Evolutionary conservation across 805 yeast genomes (phyloP), one percentile per base, ranked within the genome.

Genomic region (Yarrowia sp.): DNA sequence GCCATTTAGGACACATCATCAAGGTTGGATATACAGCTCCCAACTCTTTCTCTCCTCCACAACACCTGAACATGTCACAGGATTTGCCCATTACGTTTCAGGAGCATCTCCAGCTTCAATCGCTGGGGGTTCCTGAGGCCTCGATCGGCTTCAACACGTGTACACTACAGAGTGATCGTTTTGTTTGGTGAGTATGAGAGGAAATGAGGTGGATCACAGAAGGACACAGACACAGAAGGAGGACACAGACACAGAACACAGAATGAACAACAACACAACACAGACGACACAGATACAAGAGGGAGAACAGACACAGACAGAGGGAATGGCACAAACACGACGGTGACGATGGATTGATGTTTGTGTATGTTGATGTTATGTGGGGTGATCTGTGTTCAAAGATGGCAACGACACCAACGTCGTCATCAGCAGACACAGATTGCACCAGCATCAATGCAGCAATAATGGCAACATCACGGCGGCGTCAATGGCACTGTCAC

Each of bases 71-170:
- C 58, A 48, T 64, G 48, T 65, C 65, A 28, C 65, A 48, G 44
- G 97, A 91, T 75, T 88, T 96, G 71, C 99, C 99, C 70, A 93
- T 93, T 79, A 96, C 93, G 80, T 92, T 93, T 80, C 92, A 96
- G 72, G 98, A 93, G 81, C 87, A 92, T 80, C 85, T 92, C 72
- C 96, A 89, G 81, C 86, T 95, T 78, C 84, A 96, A 67, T 79
- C 87, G 68, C 79, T 92, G 77, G 97, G 97, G 67, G 89, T 95
- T 74, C 88, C 86, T 75, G 92, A 89, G 67, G 82, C 84, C 71
- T 86, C 93, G 67, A 84, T 95, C 71, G 96, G 92, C 73, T 93
- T 93, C 80, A 87, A 91, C 79, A 87, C 97, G 44, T 91, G 98
- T 66, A 95, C 99, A 18, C 83, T 95, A 70, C 97, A 93, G 77